Base-by-base conservation (phyloP, 2,329 filamentous ascomycete genomes). In the Fusarium torreyae region DNA sequence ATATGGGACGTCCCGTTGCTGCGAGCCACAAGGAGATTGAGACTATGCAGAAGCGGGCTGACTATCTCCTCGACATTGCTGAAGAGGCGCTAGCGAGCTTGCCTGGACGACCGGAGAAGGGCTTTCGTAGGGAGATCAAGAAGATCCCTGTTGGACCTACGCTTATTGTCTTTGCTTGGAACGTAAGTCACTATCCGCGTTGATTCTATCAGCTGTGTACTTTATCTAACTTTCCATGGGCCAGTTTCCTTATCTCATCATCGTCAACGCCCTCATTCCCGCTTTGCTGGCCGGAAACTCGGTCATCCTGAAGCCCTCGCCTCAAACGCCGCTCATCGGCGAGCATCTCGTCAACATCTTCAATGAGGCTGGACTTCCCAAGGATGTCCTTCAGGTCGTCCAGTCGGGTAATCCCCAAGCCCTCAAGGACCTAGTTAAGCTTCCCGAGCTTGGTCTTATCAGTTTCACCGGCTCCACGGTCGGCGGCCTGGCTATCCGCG, bases 391-490 rank as follows among this genome's bases (percentile, higher is more conserved):
- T 54, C 95, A 98, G 81, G 94, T 92, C 79, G 94, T 97, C 81
- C 94, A 98, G 83, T 92, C 90, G 75, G 95, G 94, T 52, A 93
- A 93, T 44, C 89, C 91, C 26, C 82, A 83, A 44, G 87, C 91
- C 62, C 91, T 98, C 71, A 92, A 97, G 80, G 85, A 89, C 7
- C 86, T 98, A 44, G 89, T 97, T 45, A 87, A 91, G 51, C 89
- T 93, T 58, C 91, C 93, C 7, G 87, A 90, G 69, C 87, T 98
- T 66, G 87, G 91, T 53, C 86, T 94, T 33, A 88, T 98, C 51
- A 97, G 93, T 84, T 98, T 98, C 80, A 98, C 95, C 0, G 95
- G 95, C 31, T 97, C 94, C 5, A 93, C 97, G 9, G 91, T 92
- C 9, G 94, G 93, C 52, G 94, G 94, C 14, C 82, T 97, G 54